Evolutionary conservation across 345 rosid species (phyloP).

Genomic region (Eucalyptus decipiens): DNA sequence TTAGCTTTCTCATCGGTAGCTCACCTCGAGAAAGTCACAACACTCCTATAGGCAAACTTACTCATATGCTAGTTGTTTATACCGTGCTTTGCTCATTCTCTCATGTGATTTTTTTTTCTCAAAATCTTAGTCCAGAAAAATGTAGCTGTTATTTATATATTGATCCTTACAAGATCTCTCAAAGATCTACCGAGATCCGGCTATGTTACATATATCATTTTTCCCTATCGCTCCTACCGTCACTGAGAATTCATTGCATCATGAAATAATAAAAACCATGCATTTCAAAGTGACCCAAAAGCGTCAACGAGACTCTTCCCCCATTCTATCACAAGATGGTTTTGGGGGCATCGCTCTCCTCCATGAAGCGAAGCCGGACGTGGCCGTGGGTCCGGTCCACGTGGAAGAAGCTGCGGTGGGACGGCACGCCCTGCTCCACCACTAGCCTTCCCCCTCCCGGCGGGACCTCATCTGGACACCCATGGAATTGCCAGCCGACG

Average conservation of each 20-base stretch:
- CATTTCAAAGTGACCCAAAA: neutral
- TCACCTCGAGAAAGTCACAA: neutral
- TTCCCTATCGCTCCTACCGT: neutral
- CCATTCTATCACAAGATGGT: neutral
- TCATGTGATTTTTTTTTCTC: neutral
- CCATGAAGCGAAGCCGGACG: constrained; percentile 37
- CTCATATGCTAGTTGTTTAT: neutral
- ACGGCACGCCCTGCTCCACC: constrained; percentile 34
- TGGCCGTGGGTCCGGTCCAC: constrained; percentile 63
- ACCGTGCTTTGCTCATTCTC: neutral
- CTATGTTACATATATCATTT: neutral
- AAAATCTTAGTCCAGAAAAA: neutral
- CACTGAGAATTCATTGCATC: too few relatives aligned
- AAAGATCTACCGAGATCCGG: neutral
- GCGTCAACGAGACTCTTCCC: neutral
- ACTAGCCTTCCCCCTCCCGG: constrained; percentile 57
- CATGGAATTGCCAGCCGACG: constrained; percentile 33
- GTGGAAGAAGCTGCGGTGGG: constrained; percentile 18
- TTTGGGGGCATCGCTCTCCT: neutral
- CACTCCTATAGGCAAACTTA: neutral
- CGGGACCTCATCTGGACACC: constrained; percentile 34
- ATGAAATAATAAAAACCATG: neutral
- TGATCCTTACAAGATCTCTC: neutral
- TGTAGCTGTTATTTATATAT: neutral
- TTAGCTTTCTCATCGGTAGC: neutral